Percentiles rank a stretch among this genome's conserved stretches.
These are phyloP conservation scores for Diaporthe sp. DNA, from an alignment of 2,329 filamentous ascomycete species.

Conservation along the genomic window DNA sequence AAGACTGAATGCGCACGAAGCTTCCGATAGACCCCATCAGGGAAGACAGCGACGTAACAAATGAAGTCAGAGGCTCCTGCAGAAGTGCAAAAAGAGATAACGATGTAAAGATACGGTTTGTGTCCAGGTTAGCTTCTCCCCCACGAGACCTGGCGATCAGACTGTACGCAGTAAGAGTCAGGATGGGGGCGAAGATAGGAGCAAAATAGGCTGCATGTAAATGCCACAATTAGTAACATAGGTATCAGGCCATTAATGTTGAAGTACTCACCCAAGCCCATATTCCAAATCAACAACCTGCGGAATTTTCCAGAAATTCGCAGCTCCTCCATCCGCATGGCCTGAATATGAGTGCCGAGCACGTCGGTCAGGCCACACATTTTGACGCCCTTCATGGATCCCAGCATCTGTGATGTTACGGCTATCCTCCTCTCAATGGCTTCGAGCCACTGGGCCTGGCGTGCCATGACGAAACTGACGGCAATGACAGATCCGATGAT, in stretches of 20 bases:
- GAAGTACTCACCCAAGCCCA: slow-evolving; percentile 2
- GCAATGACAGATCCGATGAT: slow-evolving; percentile 51
- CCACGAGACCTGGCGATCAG: slow-evolving; percentile 3
- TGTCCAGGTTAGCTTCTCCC: not conserved
- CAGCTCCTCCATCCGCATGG: slow-evolving; percentile 47
- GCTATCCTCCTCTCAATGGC: slow-evolving; percentile 53
- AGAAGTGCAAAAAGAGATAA: not conserved
- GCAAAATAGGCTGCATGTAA: not conserved
- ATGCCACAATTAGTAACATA: not conserved
- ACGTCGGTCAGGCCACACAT: slow-evolving; percentile 43
- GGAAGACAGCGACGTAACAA: not conserved
- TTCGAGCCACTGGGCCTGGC: slow-evolving; percentile 49
- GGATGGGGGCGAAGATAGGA: slow-evolving; percentile 6
- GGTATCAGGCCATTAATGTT: too few relatives aligned
- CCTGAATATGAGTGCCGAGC: slow-evolving; percentile 35
- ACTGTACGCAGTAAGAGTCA: slow-evolving; percentile 2
- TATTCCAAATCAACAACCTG: slow-evolving; percentile 46
- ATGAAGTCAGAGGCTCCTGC: slow-evolving; percentile 8
- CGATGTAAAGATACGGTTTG: slow-evolving; percentile 1
- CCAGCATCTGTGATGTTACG: slow-evolving; percentile 47
- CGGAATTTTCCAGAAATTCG: slow-evolving; percentile 45
- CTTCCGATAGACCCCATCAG: slow-evolving; percentile 2
- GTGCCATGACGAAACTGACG: slow-evolving; percentile 45
- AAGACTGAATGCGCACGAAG: slow-evolving; percentile 12
- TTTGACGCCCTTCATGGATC: slow-evolving; percentile 54